A percentile compares a stretch with the other conserved stretches of the same genome.
These are phyloP conservation scores for Euphorbia tirucalli DNA, from an alignment of 345 rosid species.

Conservation along the genomic window DNA sequence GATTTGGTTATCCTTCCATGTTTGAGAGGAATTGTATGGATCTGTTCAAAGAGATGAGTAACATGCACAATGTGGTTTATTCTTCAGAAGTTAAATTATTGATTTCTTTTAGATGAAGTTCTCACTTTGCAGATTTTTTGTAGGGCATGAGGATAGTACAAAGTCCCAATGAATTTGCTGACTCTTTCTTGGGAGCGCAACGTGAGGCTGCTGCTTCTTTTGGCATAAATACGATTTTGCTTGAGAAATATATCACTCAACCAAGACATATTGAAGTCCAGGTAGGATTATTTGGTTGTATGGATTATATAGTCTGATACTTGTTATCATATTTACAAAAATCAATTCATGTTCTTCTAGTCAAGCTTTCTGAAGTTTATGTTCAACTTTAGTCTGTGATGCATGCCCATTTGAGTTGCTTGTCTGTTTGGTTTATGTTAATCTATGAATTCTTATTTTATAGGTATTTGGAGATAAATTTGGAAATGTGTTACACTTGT, in stretches of 20 bases:
- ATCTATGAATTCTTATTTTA: constrained; percentile 17
- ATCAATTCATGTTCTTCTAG: neutral
- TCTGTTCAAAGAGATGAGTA: neutral
- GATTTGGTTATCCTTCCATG: neutral
- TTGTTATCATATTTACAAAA: neutral
- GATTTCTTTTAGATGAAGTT: constrained; percentile 21
- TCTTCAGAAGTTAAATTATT: constrained; percentile 8
- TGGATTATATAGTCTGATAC: neutral
- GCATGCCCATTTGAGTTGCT: neutral
- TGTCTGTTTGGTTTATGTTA: constrained; percentile 14
- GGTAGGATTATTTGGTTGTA: constrained; percentile 38
- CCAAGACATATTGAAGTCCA: constrained; percentile 97
- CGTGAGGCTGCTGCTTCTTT: constrained; percentile 96
- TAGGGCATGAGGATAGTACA: constrained; percentile 95
- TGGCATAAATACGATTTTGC: constrained; percentile 78
- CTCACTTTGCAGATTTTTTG: constrained; percentile 30
- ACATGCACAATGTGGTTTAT: neutral
- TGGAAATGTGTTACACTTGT: constrained; percentile 73
- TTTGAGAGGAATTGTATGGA: neutral
- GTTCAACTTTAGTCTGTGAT: neutral
- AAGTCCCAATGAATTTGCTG: constrained; percentile 57
- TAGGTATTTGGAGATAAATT: constrained; percentile 86
- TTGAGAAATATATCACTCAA: constrained; percentile 87
- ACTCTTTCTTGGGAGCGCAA: constrained; percentile 91
- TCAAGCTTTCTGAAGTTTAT: neutral